Conservation (phyloP, 495 filamentous ascomycete genomes). For the Hypomontagnella monticulosa region DNA sequence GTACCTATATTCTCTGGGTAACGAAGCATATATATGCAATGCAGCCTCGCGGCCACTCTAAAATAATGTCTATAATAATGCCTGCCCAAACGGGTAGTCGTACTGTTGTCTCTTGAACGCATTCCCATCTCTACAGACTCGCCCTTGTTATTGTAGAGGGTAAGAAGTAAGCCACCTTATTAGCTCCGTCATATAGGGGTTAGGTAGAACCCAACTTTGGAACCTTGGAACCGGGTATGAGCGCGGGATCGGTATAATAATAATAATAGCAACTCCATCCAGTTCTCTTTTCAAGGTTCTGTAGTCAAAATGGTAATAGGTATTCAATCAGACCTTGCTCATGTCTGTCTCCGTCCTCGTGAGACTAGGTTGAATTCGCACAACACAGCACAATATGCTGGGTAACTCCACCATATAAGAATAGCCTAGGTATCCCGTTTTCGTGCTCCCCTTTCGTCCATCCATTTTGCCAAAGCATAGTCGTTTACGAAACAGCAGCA, state of each 20-base stretch:
- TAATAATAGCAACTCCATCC: neutral
- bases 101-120: constrained; percentile 1
- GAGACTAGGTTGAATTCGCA: too few relatives aligned
- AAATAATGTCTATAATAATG: constrained; percentile 25
- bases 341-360: neutral
- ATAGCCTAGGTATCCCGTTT: neutral
- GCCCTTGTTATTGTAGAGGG: neutral
- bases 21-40: constrained; percentile 29
- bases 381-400: too few relatives aligned
- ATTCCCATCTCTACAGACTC: neutral
- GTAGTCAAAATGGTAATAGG: neutral
- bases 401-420: neutral
- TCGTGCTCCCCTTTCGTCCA: neutral
- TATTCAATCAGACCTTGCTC: neutral
- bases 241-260: neutral
- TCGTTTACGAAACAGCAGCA: constrained; percentile 33
- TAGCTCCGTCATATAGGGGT: neutral
- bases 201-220: too few relatives aligned
- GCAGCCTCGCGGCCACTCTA: constrained; percentile 33
- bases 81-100: constrained; percentile 13
- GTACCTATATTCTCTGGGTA: constrained; percentile 37
- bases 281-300: neutral
- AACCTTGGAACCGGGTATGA: constrained; percentile 1
- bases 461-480: neutral
- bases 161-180: neutral